These are phyloP conservation scores for Solanum etuberosum DNA, from an alignment of 257 asterid species.

Conservation along the genomic window DNA sequence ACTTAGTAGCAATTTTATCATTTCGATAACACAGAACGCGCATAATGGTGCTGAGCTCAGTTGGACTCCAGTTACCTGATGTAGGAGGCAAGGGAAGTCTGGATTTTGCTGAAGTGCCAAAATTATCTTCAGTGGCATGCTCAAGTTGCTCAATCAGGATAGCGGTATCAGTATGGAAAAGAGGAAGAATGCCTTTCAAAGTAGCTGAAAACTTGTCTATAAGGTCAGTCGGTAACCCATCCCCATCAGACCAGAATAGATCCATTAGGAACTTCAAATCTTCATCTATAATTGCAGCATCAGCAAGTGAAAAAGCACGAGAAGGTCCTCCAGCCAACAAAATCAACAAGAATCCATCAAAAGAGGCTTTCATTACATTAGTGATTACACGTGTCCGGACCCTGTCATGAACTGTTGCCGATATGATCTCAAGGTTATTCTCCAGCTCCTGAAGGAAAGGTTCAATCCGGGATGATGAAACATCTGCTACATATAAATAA, in stretches of 20 bases:
- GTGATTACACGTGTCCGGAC: slow-evolving; percentile 78
- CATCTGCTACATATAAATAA: slow-evolving; percentile 52
- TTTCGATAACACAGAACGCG: slow-evolving; percentile 67
- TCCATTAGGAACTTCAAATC: slow-evolving; percentile 64
- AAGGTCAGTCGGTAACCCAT: slow-evolving; percentile 79
- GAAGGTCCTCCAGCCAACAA: slow-evolving; percentile 78
- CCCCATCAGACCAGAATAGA: slow-evolving; percentile 92
- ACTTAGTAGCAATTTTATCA: slow-evolving; percentile 61
- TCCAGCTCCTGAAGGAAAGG: slow-evolving; percentile 84
- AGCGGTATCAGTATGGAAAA: slow-evolving; percentile 38
- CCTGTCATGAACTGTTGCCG: slow-evolving; percentile 71
- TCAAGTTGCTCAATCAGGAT: slow-evolving; percentile 48
- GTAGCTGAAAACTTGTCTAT: slow-evolving; percentile 44
- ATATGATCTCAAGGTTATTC: slow-evolving; percentile 52
- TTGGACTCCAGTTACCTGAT: slow-evolving; percentile 63
- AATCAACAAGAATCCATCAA: slow-evolving; percentile 72
- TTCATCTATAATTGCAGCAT: slow-evolving; percentile 46
- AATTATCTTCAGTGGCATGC: slow-evolving; percentile 6
- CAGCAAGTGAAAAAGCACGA: slow-evolving; percentile 49
- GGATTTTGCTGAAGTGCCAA: slow-evolving; percentile 31
- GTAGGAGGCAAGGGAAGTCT: slow-evolving; percentile 63
- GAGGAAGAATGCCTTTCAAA: slow-evolving; percentile 39
- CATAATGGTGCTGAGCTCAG: slow-evolving; percentile 59
- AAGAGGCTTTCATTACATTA: slow-evolving; percentile 74
- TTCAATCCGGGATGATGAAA: slow-evolving; percentile 71